Conservation (phyloP, 768 basidiomycete genomes). For the Agrocybe praecox region DNA sequence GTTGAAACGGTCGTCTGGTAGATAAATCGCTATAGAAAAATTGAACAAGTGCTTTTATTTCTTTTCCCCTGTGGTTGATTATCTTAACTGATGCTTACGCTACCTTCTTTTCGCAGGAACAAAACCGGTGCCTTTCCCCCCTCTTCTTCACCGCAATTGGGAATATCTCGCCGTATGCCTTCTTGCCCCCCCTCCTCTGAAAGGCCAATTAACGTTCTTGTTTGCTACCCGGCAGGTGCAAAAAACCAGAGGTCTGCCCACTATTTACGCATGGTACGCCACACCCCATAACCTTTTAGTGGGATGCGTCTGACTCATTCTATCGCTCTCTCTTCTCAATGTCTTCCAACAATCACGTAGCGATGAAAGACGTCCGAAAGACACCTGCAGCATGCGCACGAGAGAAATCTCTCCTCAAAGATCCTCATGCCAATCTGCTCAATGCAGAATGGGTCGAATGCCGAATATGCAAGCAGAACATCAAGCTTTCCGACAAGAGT, state of each 20-base stretch:
- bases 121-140: constrained; percentile 14
- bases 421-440: constrained; percentile 54
- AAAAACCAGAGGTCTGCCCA: neutral
- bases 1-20: no score
- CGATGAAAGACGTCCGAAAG: constrained; percentile 19
- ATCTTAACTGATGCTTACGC: constrained; percentile 9
- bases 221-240: neutral
- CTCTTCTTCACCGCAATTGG: constrained; percentile 18
- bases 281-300: constrained; percentile 19
- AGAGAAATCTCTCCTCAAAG: constrained; percentile 53
- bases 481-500: constrained; percentile 72
- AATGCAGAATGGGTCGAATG: constrained; percentile 56
- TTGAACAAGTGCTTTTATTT: neutral
- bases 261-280: constrained; percentile 19
- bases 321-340: neutral
- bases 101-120: constrained; percentile 10
- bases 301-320: constrained; percentile 13
- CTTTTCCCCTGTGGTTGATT: neutral
- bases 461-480: constrained; percentile 52
- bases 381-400: constrained; percentile 47
- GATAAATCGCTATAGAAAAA: neutral
- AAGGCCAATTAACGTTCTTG: neutral
- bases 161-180: constrained; percentile 14
- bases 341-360: constrained; percentile 6
- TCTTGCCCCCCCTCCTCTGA: constrained; percentile 4